These are phyloP conservation scores for Magnolia kwangsiensis DNA, from an alignment of 164 flowering plant genomes.

Conservation along the genomic window DNA sequence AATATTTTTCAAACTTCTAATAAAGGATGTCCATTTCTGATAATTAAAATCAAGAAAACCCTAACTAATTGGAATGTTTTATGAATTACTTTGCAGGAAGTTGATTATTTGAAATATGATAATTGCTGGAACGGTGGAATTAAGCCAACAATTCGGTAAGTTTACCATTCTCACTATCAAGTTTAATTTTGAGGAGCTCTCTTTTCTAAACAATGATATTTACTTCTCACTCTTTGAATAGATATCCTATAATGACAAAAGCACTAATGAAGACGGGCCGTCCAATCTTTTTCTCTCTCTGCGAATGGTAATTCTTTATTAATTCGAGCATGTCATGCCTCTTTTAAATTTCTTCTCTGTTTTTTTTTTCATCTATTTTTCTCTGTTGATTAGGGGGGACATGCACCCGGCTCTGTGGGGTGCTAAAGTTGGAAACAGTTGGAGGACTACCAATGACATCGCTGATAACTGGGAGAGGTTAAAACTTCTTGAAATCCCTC, in stretches of 20 bases:
- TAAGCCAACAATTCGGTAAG: constrained; percentile 33
- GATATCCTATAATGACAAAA: constrained; percentile 60
- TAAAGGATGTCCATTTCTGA: background rate
- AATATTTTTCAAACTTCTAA: background rate
- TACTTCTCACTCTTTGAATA: constrained; percentile 4
- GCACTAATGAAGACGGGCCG: constrained; percentile 62
- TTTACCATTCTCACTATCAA: background rate
- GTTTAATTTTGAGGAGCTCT: background rate
- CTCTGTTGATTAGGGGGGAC: constrained; percentile 45
- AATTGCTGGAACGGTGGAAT: constrained; percentile 38
- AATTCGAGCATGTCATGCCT: background rate
- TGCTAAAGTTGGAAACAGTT: constrained; percentile 53
- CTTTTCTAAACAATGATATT: background rate
- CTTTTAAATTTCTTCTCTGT: background rate
- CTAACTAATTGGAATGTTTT: background rate
- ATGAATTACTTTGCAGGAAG: constrained; percentile 26
- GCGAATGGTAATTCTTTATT: constrained; percentile 53
- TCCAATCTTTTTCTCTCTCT: constrained; percentile 62
- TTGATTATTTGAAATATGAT: constrained; percentile 69
- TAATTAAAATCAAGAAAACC: background rate
- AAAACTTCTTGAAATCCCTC: background rate
- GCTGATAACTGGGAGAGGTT: constrained; percentile 58
- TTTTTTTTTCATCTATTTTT: background rate
- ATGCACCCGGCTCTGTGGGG: constrained; percentile 84
- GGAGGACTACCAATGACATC: constrained; percentile 86